Base-by-base conservation (phyloP, 164 flowering plant species). In the Chloranthus sessilifolius region DNA sequence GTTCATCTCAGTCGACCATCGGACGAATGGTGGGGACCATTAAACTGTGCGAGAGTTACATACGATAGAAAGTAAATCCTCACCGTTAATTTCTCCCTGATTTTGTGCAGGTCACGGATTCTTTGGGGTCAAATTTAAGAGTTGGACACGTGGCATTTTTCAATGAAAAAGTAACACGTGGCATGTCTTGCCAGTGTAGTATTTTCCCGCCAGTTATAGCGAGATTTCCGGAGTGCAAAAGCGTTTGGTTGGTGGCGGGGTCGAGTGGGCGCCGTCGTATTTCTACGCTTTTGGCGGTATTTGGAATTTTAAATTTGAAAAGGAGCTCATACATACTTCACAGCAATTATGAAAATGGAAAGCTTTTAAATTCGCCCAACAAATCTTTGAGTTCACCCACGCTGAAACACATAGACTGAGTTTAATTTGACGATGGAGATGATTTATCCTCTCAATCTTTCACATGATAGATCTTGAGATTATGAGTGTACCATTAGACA, bases 181-280 rank as follows among this genome's bases (percentile, higher is more conserved):
- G 23, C 14, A 29, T 23, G 7, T 2, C 11, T 2, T 12, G 34
- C 34, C 44, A 11, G 28, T 52, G 37, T 7, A 12, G 55, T 29
- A 12, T n/a, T 45, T 55, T 46, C 50, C 59, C 51, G 44, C 27
- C 51, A 35, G 17, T 55, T 45, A 12, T 4, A 16, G 36, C 59
- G 59, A 25, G 34, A 44, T 34, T 44, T 44, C 9, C 51, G 51
- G 58, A 29, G 33, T 47, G 24, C 14, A 30, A 47, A 27, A 47
- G 51, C 37, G n/a, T 22, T 47, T 19, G 5, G 7, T 27, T 44
- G 29, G 33, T 25, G 48, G 48, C 16, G 33, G 29, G 47, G 40
- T 19, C 40, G 40, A 8, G n/a, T 37, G 41, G n/a, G 16, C 21
- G 41, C 16, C 16, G n/a, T 14, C 2, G 19, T 12, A n/a, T 37